Evolutionary conservation across 768 basidiomycete genomes (phyloP).

Genomic region (Lactarius evosmus): DNA sequence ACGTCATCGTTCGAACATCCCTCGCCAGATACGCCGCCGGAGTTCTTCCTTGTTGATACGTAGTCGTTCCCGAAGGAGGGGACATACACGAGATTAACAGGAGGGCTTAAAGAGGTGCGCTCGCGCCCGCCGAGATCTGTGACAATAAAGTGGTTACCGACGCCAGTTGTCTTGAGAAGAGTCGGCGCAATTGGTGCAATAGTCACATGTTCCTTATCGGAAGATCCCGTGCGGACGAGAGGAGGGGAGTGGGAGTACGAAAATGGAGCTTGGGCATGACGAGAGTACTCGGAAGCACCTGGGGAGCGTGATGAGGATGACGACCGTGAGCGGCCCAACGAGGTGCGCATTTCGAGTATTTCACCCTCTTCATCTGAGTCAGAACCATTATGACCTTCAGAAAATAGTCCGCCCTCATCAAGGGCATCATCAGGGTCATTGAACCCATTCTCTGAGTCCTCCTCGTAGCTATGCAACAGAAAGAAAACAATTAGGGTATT

Average conservation of each 20-base stretch:
- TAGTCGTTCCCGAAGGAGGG: slow-evolving; percentile 43
- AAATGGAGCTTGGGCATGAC: slow-evolving; percentile 27
- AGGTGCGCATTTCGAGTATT: slow-evolving; percentile 61
- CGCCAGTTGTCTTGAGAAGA: slow-evolving; percentile 73
- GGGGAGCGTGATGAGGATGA: slow-evolving; percentile 39
- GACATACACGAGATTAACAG: slow-evolving; percentile 71
- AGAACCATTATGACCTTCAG: slow-evolving; percentile 28
- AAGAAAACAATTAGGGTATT: slow-evolving; percentile 15
- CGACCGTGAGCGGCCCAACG: slow-evolving; percentile 38
- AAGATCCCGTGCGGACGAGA: slow-evolving; percentile 34
- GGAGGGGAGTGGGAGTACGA: slow-evolving; percentile 31
- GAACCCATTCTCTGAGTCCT: slow-evolving; percentile 59
- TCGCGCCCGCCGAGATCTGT: slow-evolving; percentile 34
- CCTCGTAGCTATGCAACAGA: slow-evolving; percentile 51
- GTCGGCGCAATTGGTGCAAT: slow-evolving; percentile 78
- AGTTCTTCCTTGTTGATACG: slow-evolving; percentile 28
- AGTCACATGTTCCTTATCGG: slow-evolving; percentile 55
- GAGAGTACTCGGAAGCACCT: slow-evolving; percentile 24
- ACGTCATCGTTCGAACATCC: slow-evolving; percentile 33
- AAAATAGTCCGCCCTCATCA: slow-evolving; percentile 31
- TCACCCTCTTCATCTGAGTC: slow-evolving; percentile 47
- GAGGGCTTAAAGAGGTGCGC: slow-evolving; percentile 34
- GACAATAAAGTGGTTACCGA: slow-evolving; percentile 39
- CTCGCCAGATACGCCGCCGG: slow-evolving; percentile 28
- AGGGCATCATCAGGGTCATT: slow-evolving; percentile 48